A percentile compares a stretch with the other conserved stretches of the same genome.
Evolutionary conservation across 225 moss, liverwort and hornwort species (phyloP).

Genomic region (Pseudoscleropodium purum): DNA sequence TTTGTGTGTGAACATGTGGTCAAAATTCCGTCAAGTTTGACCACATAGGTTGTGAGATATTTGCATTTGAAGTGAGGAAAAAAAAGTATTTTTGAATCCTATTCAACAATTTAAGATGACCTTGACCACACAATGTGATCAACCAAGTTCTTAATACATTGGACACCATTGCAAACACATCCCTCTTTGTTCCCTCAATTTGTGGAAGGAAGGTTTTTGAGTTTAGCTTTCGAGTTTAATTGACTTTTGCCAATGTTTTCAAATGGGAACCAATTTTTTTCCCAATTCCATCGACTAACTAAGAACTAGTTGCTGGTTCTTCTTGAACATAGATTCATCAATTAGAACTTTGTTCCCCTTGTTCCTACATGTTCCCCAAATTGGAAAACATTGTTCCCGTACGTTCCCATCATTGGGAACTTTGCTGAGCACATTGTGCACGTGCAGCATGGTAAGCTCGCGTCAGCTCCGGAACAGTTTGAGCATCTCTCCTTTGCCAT

Average conservation of each 20-base stretch:
- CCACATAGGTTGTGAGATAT: neutral
- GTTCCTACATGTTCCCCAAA: neutral
- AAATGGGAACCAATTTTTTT: too few species aligned
- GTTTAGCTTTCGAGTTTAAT: too few species aligned
- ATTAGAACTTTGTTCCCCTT: neutral
- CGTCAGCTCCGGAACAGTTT: neutral
- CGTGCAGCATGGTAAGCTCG: neutral
- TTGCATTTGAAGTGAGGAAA: neutral
- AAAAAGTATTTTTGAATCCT: neutral
- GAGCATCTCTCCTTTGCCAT: neutral
- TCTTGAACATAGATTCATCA: too few species aligned
- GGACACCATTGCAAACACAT: too few species aligned
- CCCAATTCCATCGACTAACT: too few species aligned
- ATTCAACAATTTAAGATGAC: neutral
- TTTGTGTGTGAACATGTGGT: neutral
- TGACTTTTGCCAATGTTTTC: too few species aligned
- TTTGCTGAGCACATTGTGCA: too few species aligned
- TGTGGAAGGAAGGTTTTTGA: too few species aligned
- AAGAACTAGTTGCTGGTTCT: too few species aligned
- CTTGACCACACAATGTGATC: too few species aligned
- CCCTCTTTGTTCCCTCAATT: too few species aligned
- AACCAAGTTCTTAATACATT: too few species aligned
- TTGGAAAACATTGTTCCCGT: neutral
- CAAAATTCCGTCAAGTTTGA: neutral
- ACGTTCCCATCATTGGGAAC: neutral